Base-by-base conservation (phyloP, 108 stramenopile species). In the Pseudonitzschia multiseries region DNA sequence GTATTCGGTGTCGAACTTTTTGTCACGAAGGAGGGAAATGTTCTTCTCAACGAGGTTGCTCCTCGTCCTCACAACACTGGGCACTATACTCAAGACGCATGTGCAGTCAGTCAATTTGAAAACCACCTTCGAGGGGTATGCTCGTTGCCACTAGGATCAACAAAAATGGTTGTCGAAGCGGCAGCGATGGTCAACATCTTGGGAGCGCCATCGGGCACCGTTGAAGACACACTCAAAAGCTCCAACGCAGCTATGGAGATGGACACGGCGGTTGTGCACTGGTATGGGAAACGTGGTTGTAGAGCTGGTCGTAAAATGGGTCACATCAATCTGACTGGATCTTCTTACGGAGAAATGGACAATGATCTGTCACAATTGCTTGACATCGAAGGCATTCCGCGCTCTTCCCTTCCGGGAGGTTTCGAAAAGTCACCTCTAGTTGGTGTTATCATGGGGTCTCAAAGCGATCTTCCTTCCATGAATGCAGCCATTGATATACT, bases 11-110 rank as follows among this genome's bases (percentile, higher is more conserved):
- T 99, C 44, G 99, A 99, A 84, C 69, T 99, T 42, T 99, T 99
- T 79, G 81, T 87, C 42, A 81, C 86, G 14, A 85, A 82, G 53
- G 81, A 70, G 40, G 90, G 85, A 4, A 71, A 65, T 27, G 93
- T 99, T 10, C 78, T 99, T 6, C 76, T 98, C 50, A 99, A 99
- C 76, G 99, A 99, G 78, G 87, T 98, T 22, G 99, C 99, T 3
- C 99, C 99, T 8, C 76, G 96, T 29, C 98, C 99, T 32, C 99
- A 99, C 77, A 99, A 99, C 73, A 96, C 97, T 6, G 99, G 99
- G n/a, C 99, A 99, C 85, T 98, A 98, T 85, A 99, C 99, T 20
- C 98, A 98, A 77, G 97, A 99, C 82, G 97, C 97, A 17, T 98
- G 97, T 75, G 92, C 87, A 3, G 81, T 88, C 26, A 91, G 89